Evolutionary conservation across 257 asterid species (phyloP).

Genomic region (Asclepias syriaca): DNA sequence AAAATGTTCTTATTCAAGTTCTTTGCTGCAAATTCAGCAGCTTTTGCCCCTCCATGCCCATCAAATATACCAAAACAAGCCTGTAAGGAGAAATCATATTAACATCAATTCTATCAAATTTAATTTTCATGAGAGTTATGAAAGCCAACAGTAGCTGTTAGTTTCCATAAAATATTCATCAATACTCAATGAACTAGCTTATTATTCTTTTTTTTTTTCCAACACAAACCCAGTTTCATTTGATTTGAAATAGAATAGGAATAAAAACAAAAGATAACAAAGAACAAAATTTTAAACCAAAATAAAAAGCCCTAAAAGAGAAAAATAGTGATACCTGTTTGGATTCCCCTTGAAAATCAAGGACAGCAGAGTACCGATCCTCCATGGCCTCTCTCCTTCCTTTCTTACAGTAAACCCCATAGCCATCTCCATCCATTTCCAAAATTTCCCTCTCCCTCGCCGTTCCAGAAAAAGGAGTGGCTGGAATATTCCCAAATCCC

Average conservation of each 20-base stretch:
- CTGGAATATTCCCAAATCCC: constrained; percentile 23
- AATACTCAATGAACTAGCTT: not conserved
- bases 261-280: not conserved
- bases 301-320: not conserved
- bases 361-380: constrained; percentile 70
- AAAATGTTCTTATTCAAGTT: constrained; percentile 46
- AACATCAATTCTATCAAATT: not conserved
- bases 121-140: not conserved
- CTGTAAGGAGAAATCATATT: constrained; percentile 22
- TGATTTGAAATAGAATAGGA: not conserved
- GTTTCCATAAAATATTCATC: not conserved
- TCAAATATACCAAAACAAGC: constrained; percentile 70
- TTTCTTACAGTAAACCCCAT: constrained; percentile 68
- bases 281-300: not conserved
- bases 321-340: constrained; percentile 40
- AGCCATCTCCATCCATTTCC: constrained; percentile 74
- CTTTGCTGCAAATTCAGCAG: constrained; percentile 67
- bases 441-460: constrained; percentile 28
- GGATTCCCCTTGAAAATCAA: constrained; percentile 45
- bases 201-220: no score
- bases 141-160: not conserved
- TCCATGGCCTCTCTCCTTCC: constrained; percentile 79
- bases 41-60: constrained; percentile 78
- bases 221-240: no score
- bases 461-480: constrained; percentile 18